Base-by-base conservation (phyloP, 768 basidiomycete species). In the Lanmaoa pseudosensibilis region DNA sequence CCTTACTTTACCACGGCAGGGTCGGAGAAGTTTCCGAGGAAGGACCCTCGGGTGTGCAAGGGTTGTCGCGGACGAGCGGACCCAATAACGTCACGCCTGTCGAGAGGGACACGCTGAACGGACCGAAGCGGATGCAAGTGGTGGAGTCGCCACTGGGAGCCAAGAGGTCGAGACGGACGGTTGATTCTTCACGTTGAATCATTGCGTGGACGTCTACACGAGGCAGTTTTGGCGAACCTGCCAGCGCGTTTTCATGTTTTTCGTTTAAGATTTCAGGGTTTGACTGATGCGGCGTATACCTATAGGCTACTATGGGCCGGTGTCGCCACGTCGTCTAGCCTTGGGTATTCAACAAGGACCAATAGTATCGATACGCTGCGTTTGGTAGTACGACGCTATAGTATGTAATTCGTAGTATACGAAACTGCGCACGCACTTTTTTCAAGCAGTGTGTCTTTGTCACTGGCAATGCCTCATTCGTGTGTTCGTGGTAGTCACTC, bases 61-160 rank as follows among this genome's bases (percentile, higher is more conserved):
- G 59, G 46, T 55, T 57, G 50, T 58, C 46, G 60, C 62, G 62
- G 46, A 19, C 45, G 27, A 43, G 50, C 33, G 54, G 62, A 1
- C 32, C 38, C 39, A 74, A 77, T 61, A 82, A 83, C 58, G 80
- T 83, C 54, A 85, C 83, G 16, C 84, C 85, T 32, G 75, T 84
- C 33, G 76, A 82, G 55, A 78, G 80, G 25, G 71, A 69, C 5
- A 32, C 6, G 34, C 7, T 62, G 15, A 34, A 48, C 33, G 61
- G 63, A 3, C 48, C 60, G 32, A 64, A 59, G 37, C 68, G 68
- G 44, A 54, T 64, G 44, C 68, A 69, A 46, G 57, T 55, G 36
- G 32, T 66, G 54, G 72, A 71, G 47, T 71, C 70, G 27, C 70
- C 70, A 11, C 39, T 71, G 4, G 70, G 62, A 13, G 57, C 48